A percentile compares a stretch with the other conserved stretches of the same genome.
phyloP scores from a whole-genome alignment of 345 rosid species.

The Turritis glabra region DNA sequence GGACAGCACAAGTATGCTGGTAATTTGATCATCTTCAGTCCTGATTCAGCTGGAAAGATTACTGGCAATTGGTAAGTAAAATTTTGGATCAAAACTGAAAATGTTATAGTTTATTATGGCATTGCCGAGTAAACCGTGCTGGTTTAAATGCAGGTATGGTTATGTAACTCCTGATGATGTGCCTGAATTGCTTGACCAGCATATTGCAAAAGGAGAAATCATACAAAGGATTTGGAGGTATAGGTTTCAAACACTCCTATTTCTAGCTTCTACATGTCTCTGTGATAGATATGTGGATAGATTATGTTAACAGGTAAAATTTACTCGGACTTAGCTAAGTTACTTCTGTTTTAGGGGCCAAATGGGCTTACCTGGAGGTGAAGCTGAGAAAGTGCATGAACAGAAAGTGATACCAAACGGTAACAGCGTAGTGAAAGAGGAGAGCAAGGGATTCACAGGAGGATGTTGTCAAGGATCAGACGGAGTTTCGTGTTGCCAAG shows the following conservation, averaged over 20 bases:
- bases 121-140: neutral
- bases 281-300: too few relatives aligned
- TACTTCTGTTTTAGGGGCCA: conserved; percentile 66
- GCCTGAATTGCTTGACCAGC: conserved; percentile 81
- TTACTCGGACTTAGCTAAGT: neutral
- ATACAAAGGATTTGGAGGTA: conserved; percentile 91
- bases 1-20: conserved; percentile 99
- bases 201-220: conserved; percentile 71
- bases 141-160: conserved; percentile 71
- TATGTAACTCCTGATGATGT: conserved; percentile 95
- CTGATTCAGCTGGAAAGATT: conserved; percentile 61
- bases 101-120: neutral
- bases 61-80: conserved; percentile 75
- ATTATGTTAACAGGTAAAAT: too few relatives aligned
- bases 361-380: conserved; percentile 54
- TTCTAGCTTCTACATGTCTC: neutral
- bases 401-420: conserved; percentile 49
- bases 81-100: neutral
- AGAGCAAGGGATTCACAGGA: conserved; percentile 34
- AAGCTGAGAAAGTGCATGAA: conserved; percentile 39
- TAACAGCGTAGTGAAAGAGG: conserved; percentile 34
- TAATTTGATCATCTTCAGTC: conserved; percentile 69
- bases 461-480: conserved; percentile 77
- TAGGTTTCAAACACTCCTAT: neutral
- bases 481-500: conserved; percentile 79